Base-by-base conservation (phyloP, 2,329 filamentous ascomycete species). In the Sodiomyces alkalinus region DNA sequence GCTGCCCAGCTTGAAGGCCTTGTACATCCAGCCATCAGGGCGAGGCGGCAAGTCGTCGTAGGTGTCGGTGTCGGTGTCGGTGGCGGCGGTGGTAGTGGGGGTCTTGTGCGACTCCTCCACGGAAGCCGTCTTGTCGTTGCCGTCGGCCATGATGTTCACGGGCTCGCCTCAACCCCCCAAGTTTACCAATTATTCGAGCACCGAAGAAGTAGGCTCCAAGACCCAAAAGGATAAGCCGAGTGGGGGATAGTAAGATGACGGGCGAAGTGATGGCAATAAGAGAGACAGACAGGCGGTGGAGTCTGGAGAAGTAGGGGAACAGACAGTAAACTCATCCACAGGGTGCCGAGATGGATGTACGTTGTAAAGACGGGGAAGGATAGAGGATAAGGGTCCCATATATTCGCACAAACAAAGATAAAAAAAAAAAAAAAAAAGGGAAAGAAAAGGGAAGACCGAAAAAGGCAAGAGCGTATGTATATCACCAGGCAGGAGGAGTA, bases 11-110 rank as follows among this genome's bases (percentile, higher is more conserved):
- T 58, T 64, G 43, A 70, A 44, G 27, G 62, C 58, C 44, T 66
- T 72, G 61, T 85, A 82, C 55, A 73, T 75, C 77, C 77, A 82
- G 37, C 66, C 64, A 4, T 39, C 22, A 3, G 66, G 65, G 17
- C 58, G 23, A 16, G 23, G 23, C 9, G 17, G 16, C 5, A 16
- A 3, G 14, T 25, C 14, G 9, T 14, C 9, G 22, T 14, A 16
- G 23, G 8, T 17, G 23, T 16, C 28, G 23, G 42, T 33, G 32
- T 43, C 30, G 33, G 21, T 10, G 13, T 31, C 26, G 10, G 34
- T 29, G 14, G 36, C 31, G 9, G 34, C 21, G 19, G 33, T 32
- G 23, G 37, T 17, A n/a, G n/a, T n/a, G 21, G 6, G 11, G 6
- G 20, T 14, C 22, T 15, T 19, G 18, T 27, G 23, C 19, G 19